Evolutionary conservation across 1,284 basidiomycete species (phyloP), one percentile per base, ranked within the genome.

Genomic region (Irpex sp.): DNA sequence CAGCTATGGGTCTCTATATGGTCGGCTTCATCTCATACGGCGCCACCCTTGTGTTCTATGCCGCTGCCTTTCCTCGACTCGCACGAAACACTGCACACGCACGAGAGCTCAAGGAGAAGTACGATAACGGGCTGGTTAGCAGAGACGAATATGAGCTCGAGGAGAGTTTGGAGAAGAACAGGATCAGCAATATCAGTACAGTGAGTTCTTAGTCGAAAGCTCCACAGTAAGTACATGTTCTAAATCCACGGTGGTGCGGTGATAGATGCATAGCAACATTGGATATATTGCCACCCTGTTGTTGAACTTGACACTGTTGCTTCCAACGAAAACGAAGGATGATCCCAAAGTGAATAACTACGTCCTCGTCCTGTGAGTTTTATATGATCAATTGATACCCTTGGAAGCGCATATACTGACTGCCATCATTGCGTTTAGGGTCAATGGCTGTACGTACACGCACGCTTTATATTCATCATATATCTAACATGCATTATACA

Each of bases 131-230:
- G 0, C 81, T 87, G 67, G 84, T 87, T 17, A 70, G 79, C 0
- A 72, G 77, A 2, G 87, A 88, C 58, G 86, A 84, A 67, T 93
- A 91, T 69, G 91, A 92, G 69, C 69, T 70, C 4, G 89, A 93
- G 69, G 92, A 94, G 70, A 90, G 87, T 61, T 71, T 95, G 58
- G 88, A 93, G 76, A 91, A 93, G 79, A 95, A 93, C 70, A 79
- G 89, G 60, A 90, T 95, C 64, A 90, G 90, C 69, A 95, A 95
- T 69, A 91, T 93, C 66, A 89, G 88, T 67, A 93, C 92, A 11
- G 89, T 94, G 61, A 11, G 61, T 49, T n/a, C 66, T 13, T 59
- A 9, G 1, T 7, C 8, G n/a, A 26, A 53, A 35, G 51, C 19
- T 26, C 49, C 8, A 17, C 56, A 21, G 60, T 59, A 37, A 57